Base-by-base conservation (phyloP, 2,329 filamentous ascomycete genomes). In the Neofusicoccum ribis region DNA sequence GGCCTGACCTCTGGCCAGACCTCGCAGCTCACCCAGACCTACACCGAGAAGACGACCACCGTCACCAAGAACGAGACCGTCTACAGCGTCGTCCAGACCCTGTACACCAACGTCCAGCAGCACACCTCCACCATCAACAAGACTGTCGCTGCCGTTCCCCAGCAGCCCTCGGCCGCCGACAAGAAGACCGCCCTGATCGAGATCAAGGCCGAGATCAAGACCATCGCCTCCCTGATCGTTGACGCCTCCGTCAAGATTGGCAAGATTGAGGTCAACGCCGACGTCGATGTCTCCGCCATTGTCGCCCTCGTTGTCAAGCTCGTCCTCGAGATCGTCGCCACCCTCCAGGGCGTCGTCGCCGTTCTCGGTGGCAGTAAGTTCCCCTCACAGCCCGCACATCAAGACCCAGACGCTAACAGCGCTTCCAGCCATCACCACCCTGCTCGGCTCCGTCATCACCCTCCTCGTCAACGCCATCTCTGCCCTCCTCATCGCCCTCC, bases 291-390 rank as follows among this genome's bases (percentile, higher is more conserved):
- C 47, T 49, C 46, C 47, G 64, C 41, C 47, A 50, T 67, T 17
- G 47, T 67, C 50, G 11, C 39, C 62, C 47, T 65, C 49, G 50
- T 83, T 78, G 23, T 85, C 84, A 17, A 81, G 81, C 2, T 82
- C 81, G 5, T 77, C 76, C 0, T 76, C 69, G 27, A 73, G 78
- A 0, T 78, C 74, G 15, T 79, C 76, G 20, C 81, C 79, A 70
- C 78, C 80, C 44, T 80, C 80, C 44, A 81, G 76, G 3, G 74
- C 70, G 43, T 69, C 75, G 15, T 88, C 82, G 15, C 91, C 54
- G 34, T 62, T 41, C 47, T 67, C 43, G 65, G 65, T 37, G 27
- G 43, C 62, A 65, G 65, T 66, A 66, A 64, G 65, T 60, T 23
- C 27, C 39, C 44, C 34, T 12, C 15, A 1, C 8, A 7, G 27